Evolutionary conservation across 208 protist genomes (phyloP).

Genomic region (Strigomonas culicis): DNA sequence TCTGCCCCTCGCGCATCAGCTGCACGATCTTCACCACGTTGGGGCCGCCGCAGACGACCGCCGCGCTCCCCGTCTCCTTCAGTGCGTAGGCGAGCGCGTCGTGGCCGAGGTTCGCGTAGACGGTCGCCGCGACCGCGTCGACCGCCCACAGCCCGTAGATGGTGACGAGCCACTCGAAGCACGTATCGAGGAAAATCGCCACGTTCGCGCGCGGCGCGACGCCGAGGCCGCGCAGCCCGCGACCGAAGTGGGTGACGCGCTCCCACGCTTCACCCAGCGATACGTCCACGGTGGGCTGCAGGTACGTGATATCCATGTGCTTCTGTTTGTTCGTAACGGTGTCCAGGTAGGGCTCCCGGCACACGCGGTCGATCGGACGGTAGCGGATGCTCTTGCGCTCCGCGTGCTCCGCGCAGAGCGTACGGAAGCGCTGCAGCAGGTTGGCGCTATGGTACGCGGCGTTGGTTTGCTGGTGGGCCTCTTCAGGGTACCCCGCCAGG

Average conservation of each 20-base stretch:
- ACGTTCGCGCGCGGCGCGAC: conserved; percentile 23
- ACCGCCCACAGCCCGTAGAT: conserved; percentile 73
- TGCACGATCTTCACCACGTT: conserved; percentile 30
- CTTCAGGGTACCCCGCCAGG: conserved; percentile 9
- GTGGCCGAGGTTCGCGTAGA: conserved; percentile 76
- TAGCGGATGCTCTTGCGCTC: conserved; percentile 41
- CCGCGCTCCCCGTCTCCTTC: conserved; percentile 34
- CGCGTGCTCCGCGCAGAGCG: conserved; percentile 27
- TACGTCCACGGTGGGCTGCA: conserved; percentile 20
- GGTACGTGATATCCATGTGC: conserved; percentile 40
- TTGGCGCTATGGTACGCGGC: conserved; percentile 14
- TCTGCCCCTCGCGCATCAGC: conserved; percentile 31
- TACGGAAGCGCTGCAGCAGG: conserved; percentile 21
- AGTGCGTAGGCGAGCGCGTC: conserved; percentile 62
- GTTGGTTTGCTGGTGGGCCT: conserved; percentile 15
- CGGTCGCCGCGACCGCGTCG: conserved; percentile 54
- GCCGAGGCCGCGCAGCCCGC: conserved; percentile 35
- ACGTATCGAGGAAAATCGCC: conserved; percentile 68
- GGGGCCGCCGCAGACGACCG: conserved; percentile 56
- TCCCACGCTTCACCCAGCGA: conserved; percentile 44
- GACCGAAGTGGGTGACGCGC: conserved; percentile 36
- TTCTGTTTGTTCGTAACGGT: conserved; percentile 24
- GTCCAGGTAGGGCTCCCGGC: conserved; percentile 29
- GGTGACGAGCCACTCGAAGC: conserved; percentile 72
- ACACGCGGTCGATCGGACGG: conserved; percentile 38